phyloP scores from a whole-genome alignment of 306 rosid genomes.

The Vigna trinervia region DNA sequence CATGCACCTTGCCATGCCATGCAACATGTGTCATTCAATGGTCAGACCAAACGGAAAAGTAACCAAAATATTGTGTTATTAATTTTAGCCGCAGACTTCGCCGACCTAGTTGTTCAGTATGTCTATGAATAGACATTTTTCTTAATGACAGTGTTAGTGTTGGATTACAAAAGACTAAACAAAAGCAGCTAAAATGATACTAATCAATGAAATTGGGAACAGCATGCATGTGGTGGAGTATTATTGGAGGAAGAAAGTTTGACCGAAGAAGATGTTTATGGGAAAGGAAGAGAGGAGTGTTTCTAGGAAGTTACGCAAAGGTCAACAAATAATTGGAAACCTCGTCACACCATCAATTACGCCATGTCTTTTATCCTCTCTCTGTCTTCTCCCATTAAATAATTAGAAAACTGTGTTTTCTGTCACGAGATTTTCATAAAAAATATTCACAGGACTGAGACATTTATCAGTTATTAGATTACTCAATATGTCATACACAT shows the following conservation, averaged over 20 bases:
- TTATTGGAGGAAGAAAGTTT: neutral
- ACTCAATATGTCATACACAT: neutral
- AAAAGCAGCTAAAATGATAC: neutral
- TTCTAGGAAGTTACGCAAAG: constrained; percentile 43
- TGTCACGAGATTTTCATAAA: neutral
- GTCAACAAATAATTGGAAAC: constrained; percentile 35
- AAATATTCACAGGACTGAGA: neutral
- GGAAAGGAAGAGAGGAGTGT: neutral
- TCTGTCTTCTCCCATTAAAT: no score
- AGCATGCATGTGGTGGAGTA: neutral
- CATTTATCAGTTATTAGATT: no score
- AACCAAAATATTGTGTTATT: neutral
- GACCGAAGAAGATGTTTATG: neutral
- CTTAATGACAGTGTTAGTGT: neutral
- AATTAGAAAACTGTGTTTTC: no score
- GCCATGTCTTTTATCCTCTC: constrained; percentile 32
- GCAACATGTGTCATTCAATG: neutral
- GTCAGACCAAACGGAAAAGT: neutral
- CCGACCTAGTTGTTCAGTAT: neutral
- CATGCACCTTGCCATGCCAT: neutral
- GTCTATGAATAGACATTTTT: neutral
- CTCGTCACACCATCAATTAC: constrained; percentile 34
- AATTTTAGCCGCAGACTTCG: neutral
- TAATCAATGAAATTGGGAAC: neutral
- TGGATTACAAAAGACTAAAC: no score